Evolutionary conservation across 768 basidiomycete genomes (phyloP).

Genomic region (Xerocomellus chrysenteron): DNA sequence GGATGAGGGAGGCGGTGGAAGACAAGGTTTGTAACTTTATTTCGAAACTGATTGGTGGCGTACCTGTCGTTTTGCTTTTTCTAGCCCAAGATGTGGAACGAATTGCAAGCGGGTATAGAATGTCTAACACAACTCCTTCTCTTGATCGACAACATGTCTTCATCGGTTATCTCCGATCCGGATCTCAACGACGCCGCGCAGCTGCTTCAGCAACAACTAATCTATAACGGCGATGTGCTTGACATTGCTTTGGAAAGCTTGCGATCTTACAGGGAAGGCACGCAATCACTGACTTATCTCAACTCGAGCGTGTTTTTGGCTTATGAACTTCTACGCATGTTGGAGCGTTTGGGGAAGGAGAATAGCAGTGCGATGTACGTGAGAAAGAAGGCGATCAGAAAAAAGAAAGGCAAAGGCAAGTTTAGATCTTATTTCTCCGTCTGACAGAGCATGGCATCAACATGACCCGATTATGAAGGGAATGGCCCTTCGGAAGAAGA

Average conservation of each 20-base stretch:
- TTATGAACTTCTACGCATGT: slow-evolving; percentile 82
- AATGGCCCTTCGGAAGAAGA: slow-evolving; percentile 50
- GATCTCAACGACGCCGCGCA: slow-evolving; percentile 72
- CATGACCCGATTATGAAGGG: slow-evolving; percentile 28
- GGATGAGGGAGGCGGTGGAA: slow-evolving; percentile 88
- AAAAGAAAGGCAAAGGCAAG: slow-evolving; percentile 50
- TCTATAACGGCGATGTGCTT: slow-evolving; percentile 94
- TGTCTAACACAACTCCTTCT: slow-evolving; percentile 91
- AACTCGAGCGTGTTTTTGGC: slow-evolving; percentile 83
- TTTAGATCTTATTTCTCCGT: slow-evolving; percentile 30
- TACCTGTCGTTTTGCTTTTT: slow-evolving; percentile 2
- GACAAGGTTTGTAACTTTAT: slow-evolving; percentile 65
- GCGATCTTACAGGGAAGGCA: slow-evolving; percentile 74
- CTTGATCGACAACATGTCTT: slow-evolving; percentile 82
- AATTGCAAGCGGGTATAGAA: slow-evolving; percentile 91
- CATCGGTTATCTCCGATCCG: slow-evolving; percentile 39
- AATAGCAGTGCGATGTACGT: slow-evolving; percentile 72
- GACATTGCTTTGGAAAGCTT: slow-evolving; percentile 83
- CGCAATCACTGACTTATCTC: slow-evolving; percentile 77
- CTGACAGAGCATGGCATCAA: slow-evolving; percentile 11
- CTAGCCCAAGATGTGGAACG: slow-evolving; percentile 92
- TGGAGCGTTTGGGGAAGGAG: slow-evolving; percentile 83
- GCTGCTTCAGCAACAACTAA: slow-evolving; percentile 82
- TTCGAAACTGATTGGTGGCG: slow-evolving; percentile 9
- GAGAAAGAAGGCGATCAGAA: slow-evolving; percentile 54